Conservation (phyloP, 140 eudicot genomes). For the Stevia rebaudiana region DNA sequence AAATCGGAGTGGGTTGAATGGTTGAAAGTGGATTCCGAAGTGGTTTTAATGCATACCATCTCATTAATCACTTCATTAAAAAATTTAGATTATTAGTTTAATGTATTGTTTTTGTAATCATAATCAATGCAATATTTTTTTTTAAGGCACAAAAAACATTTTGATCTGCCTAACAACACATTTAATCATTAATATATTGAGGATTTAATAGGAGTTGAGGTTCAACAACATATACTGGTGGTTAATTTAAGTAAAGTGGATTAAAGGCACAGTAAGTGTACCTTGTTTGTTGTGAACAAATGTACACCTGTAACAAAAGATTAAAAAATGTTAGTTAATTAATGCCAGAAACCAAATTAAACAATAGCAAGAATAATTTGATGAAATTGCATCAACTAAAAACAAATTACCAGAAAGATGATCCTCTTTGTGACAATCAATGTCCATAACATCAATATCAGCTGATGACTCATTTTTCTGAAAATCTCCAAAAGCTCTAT, state of each 20-base stretch:
- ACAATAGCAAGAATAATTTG: no score
- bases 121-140: not conserved
- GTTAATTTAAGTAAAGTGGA: conserved; percentile 1
- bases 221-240: not conserved
- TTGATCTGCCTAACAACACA: not conserved
- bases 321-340: conserved; percentile 19
- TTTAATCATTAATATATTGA: not conserved
- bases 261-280: conserved; percentile 17
- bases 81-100: not conserved
- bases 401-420: conserved; percentile 39
- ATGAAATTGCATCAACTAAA: conserved; percentile 4
- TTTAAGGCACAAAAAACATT: no score
- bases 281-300: conserved; percentile 47
- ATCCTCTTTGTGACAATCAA: conserved; percentile 35
- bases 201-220: no score
- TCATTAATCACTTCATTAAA: not conserved
- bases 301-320: conserved; percentile 42
- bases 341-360: no score
- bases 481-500: conserved; percentile 28
- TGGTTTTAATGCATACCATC: not conserved
- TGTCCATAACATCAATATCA: conserved; percentile 56
- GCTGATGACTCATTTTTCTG: conserved; percentile 61
- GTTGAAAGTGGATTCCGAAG: conserved; percentile 1
- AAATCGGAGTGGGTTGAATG: no score
- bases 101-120: not conserved